Evolutionary conservation across 768 basidiomycete species (phyloP).

Genomic region (Rhodosporidiobolus odoratus): DNA sequence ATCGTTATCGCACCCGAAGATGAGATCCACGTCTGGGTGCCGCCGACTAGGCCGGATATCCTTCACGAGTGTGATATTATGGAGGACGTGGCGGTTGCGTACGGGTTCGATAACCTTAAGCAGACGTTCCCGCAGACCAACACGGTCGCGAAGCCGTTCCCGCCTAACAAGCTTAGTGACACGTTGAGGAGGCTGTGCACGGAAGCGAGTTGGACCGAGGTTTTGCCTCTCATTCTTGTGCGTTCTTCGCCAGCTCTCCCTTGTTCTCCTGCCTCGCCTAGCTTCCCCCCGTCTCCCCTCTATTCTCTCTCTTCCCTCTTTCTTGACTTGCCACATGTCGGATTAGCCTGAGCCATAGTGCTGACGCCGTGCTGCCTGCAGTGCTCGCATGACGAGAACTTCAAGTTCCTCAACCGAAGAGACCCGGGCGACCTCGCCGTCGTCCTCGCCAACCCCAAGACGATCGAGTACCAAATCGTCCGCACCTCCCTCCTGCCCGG

Average conservation of each 20-base stretch:
- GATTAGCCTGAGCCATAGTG: not conserved
- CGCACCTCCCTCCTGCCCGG: slow-evolving; percentile 93
- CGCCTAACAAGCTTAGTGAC: slow-evolving; percentile 83
- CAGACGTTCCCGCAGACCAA: slow-evolving; percentile 86
- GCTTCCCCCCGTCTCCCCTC: not conserved
- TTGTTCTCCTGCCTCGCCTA: not conserved
- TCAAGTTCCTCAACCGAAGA: slow-evolving; percentile 77
- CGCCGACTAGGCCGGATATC: slow-evolving; percentile 95
- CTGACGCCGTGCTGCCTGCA: slow-evolving; percentile 44
- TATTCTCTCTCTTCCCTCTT: not conserved
- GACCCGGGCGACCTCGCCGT: slow-evolving; percentile 79
- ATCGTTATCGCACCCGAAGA: slow-evolving; percentile 50
- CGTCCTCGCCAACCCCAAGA: slow-evolving; percentile 93
- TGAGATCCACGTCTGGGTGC: slow-evolving; percentile 68
- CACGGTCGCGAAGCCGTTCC: slow-evolving; percentile 87
- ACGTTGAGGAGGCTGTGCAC: slow-evolving; percentile 86
- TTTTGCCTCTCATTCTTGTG: slow-evolving; percentile 86
- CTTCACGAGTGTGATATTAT: slow-evolving; percentile 96
- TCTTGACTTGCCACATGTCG: too few relatives aligned
- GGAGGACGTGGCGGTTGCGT: slow-evolving; percentile 96
- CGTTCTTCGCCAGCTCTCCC: slow-evolving; percentile 41
- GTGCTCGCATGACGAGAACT: slow-evolving; percentile 99
- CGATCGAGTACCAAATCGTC: slow-evolving; percentile 95
- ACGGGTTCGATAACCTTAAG: slow-evolving; percentile 94
- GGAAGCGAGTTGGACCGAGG: slow-evolving; percentile 91